Evolutionary conservation across 768 basidiomycete genomes (phyloP).

Genomic region (Boletus fagicola): DNA sequence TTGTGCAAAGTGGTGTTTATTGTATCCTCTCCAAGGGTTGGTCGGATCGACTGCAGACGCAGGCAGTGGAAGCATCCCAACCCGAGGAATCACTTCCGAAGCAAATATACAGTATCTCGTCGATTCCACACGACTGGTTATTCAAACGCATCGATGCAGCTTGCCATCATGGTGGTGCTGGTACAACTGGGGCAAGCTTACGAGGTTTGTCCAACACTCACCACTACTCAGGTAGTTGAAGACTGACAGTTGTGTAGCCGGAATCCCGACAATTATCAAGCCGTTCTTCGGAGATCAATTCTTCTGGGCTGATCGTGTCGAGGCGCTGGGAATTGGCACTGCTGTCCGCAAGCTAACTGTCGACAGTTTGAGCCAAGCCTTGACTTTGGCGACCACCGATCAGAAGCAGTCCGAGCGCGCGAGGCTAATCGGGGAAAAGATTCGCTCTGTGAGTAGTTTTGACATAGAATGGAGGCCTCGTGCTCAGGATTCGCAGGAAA

Average conservation of each 20-base stretch:
- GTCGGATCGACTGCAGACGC: conserved; percentile 84
- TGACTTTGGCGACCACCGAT: conserved; percentile 81
- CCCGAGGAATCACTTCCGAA: conserved; percentile 69
- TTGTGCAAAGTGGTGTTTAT: conserved; percentile 80
- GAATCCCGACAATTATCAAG: conserved; percentile 92
- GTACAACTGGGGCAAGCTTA: conserved; percentile 92
- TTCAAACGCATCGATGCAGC: conserved; percentile 94
- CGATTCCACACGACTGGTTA: conserved; percentile 94
- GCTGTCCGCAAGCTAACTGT: conserved; percentile 87
- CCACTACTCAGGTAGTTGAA: not conserved
- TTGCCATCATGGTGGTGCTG: conserved; percentile 97
- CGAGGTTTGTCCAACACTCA: conserved; percentile 55
- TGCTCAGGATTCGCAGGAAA: conserved; percentile 58
- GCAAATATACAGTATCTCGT: conserved; percentile 80
- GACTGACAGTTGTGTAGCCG: conserved; percentile 47
- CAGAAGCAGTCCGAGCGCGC: conserved; percentile 87
- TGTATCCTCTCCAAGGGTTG: conserved; percentile 97
- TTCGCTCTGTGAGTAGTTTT: conserved; percentile 60
- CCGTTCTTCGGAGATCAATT: conserved; percentile 99
- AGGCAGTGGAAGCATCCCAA: conserved; percentile 57
- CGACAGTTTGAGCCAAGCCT: conserved; percentile 72
- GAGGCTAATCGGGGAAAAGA: conserved; percentile 78
- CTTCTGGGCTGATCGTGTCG: conserved; percentile 98
- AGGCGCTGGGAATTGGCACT: conserved; percentile 88
- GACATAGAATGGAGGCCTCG: not conserved